phyloP scores from a whole-genome alignment of 1,284 basidiomycete species.

The Exobasidium rhododendri region DNA sequence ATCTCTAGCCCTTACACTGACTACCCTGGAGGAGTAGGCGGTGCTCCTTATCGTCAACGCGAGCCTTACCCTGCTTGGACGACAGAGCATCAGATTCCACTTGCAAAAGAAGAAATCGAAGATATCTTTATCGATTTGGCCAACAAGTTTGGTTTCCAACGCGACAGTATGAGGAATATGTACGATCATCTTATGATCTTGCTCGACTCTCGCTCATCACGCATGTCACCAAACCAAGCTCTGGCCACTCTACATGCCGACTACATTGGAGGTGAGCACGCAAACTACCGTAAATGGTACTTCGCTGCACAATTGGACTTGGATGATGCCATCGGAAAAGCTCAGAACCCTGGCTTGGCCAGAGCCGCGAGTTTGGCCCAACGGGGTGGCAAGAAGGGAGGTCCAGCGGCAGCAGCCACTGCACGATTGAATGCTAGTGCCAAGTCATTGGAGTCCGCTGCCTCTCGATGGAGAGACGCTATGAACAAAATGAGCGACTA shows the following conservation, averaged over 20 bases:
- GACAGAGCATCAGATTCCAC: constrained; percentile 82
- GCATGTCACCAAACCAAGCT: constrained; percentile 95
- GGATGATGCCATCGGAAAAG: constrained; percentile 91
- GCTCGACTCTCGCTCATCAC: constrained; percentile 66
- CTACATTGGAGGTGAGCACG: constrained; percentile 83
- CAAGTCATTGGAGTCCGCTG: constrained; percentile 77
- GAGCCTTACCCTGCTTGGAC: constrained; percentile 93
- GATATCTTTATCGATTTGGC: constrained; percentile 96
- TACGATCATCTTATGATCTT: constrained; percentile 99
- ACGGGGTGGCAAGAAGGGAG: constrained; percentile 56
- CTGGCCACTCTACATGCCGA: constrained; percentile 88
- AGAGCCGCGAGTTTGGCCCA: constrained; percentile 76
- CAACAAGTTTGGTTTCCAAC: constrained; percentile 98
- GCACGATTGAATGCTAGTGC: constrained; percentile 65
- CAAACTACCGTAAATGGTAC: constrained; percentile 70
- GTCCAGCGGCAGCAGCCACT: constrained; percentile 37
- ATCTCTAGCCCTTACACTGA: constrained; percentile 35
- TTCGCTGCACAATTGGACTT: constrained; percentile 98
- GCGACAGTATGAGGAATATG: constrained; percentile 67
- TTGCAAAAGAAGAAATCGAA: constrained; percentile 98
- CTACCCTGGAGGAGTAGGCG: constrained; percentile 20
- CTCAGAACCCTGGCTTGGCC: constrained; percentile 83
- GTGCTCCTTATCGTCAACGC: constrained; percentile 43
- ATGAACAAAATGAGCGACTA: constrained; percentile 99
- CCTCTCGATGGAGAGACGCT: constrained; percentile 90